Evolutionary conservation across 805 yeast genomes (phyloP).

Genomic region (Cyberlindnera misumaiensis): DNA sequence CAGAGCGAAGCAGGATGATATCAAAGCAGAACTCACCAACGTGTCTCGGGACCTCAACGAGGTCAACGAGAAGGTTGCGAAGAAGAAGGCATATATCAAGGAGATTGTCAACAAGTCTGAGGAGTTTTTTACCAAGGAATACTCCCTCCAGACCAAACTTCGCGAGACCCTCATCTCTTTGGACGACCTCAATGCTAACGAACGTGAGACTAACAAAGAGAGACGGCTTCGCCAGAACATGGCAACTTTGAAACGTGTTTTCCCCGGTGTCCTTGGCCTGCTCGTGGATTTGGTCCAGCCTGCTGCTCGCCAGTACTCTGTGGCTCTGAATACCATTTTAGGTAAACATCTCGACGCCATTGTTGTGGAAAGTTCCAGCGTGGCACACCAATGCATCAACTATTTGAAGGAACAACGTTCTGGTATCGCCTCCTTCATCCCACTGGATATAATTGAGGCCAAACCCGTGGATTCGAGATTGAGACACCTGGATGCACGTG

Average conservation of each 20-base stretch:
- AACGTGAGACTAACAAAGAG: conserved; percentile 70
- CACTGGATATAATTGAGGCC: conserved; percentile 69
- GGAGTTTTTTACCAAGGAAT: conserved; percentile 40
- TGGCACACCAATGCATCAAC: conserved; percentile 71
- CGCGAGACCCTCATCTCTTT: conserved; percentile 52
- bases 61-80: conserved; percentile 29
- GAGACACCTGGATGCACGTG: conserved; percentile 45
- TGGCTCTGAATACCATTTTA: conserved; percentile 68
- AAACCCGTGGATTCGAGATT: conserved; percentile 46
- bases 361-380: conserved; percentile 64
- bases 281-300: conserved; percentile 79
- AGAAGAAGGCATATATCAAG: conserved; percentile 35
- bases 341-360: conserved; percentile 80
- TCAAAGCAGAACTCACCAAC: conserved; percentile 18
- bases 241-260: conserved; percentile 56
- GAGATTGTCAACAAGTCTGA: conserved; percentile 32
- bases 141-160: conserved; percentile 55
- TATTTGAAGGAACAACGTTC: conserved; percentile 78
- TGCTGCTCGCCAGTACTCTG: conserved; percentile 59
- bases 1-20: conserved; percentile 26
- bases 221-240: conserved; percentile 67
- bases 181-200: conserved; percentile 68
- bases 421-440: conserved; percentile 84
- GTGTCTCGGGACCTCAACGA: conserved; percentile 22
- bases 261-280: conserved; percentile 81